Evolutionary conservation across 106 monocot genomes (phyloP), one percentile per base, ranked within the genome.

Genomic region (Narthecium ossifragum): DNA sequence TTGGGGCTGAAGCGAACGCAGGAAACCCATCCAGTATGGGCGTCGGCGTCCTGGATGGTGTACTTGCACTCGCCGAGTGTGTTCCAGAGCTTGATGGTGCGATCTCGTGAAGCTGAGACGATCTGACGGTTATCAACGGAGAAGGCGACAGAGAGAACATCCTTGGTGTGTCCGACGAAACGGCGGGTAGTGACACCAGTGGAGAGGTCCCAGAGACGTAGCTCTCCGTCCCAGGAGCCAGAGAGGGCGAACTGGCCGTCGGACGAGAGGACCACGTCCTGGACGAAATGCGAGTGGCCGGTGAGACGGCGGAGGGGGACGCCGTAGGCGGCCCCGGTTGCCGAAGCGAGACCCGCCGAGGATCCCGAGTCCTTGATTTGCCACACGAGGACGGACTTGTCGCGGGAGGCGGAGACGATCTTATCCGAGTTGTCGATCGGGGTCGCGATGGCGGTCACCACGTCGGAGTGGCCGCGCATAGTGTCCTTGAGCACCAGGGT

Each of bases 311-410:
- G 58, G 21, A 34, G 58, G 6, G 58, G 58, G 37, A 58, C 58
- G 36, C 58, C 58, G 22, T 58, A 52, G 62, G 61, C 36, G 40
- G 34, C 31, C 50, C n/a, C 36, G 70, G 53, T 26, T 31, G 36
- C 46, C 55, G 18, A 14, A 5, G 34, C 20, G 9, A 26, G 51
- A 25, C 33, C 60, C 48, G 29, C 31, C 18, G 45, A 43, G 31
- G 21, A 2, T n/a, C 58, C 30, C 1, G 65, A 51, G 31, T 59
- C 60, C 70, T 46, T 66, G 46, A 81, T 71, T 39, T 71, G 34
- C 81, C 72, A 81, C 17, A 81, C 72, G 29, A 81, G 71, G 27
- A 81, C 50, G 31, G 81, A 81, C 59, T 81, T 81, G 72, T 81
- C 81, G 46, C 81, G 75, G 39, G 81, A 81, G n/a, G 76, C 51